These are phyloP conservation scores for Salix suchowensis DNA, from an alignment of 345 rosid genomes.

Conservation along the genomic window DNA sequence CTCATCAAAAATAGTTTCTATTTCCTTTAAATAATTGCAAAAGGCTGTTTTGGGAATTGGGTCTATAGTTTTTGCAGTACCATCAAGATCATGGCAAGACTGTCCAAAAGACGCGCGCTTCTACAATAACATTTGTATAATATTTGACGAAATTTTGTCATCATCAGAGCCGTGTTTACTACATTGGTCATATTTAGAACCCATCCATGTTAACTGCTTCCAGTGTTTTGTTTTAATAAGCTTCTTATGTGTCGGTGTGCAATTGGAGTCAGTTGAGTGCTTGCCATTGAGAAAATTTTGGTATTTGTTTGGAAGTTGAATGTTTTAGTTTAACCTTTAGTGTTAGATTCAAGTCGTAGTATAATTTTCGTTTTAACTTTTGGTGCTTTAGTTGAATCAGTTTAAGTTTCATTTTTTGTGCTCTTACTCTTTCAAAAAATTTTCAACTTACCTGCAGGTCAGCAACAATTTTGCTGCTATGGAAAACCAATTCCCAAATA, in stretches of 20 bases:
- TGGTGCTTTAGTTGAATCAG: not conserved
- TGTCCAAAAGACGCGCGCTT: not conserved
- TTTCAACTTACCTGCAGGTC: conserved; percentile 40
- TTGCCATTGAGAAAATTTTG: not conserved
- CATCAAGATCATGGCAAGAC: not conserved
- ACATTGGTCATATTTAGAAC: not conserved
- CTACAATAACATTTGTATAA: not conserved
- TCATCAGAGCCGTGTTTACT: not conserved
- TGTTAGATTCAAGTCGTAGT: not conserved
- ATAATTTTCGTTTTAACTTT: not conserved
- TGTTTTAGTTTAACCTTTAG: not conserved
- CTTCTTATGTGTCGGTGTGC: not conserved
- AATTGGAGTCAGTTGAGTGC: not conserved
- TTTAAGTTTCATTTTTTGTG: not conserved
- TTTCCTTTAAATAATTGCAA: not conserved
- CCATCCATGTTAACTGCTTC: not conserved
- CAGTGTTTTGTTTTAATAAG: not conserved
- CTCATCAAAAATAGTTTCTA: not conserved
- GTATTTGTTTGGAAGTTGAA: not conserved
- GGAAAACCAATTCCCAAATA: conserved; percentile 56
- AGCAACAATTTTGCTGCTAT: conserved; percentile 26
- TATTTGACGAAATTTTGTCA: not conserved
- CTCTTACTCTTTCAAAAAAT: not conserved
- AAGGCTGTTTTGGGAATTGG: not conserved
- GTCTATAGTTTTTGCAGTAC: not conserved